Evolutionary conservation across 2,329 filamentous ascomycete genomes (phyloP).

Genomic region (Cryphonectria nitschkei): DNA sequence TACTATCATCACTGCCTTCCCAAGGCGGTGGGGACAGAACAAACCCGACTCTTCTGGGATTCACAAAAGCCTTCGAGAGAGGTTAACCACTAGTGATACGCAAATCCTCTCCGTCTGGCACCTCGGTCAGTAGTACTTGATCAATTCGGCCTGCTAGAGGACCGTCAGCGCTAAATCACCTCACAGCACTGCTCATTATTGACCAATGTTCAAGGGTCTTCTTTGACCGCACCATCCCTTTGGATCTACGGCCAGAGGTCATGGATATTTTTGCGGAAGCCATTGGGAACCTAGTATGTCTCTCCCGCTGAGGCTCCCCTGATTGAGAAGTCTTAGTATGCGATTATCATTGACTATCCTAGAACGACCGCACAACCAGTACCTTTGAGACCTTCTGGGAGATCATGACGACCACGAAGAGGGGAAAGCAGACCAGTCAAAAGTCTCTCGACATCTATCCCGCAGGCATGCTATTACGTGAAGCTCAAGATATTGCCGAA

Average conservation of each 20-base stretch:
- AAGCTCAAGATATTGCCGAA: constrained; percentile 23
- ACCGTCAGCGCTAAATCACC: neutral
- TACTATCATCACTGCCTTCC: constrained; percentile 21
- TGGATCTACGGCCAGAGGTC: constrained; percentile 21
- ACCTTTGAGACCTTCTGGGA: neutral
- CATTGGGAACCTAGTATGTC: neutral
- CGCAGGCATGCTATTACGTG: constrained; percentile 14
- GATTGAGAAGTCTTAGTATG: neutral
- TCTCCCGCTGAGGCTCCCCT: neutral
- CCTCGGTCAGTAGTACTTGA: constrained; percentile 12
- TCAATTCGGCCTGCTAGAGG: too few relatives aligned
- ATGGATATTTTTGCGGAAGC: constrained; percentile 24
- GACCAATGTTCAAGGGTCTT: constrained; percentile 28
- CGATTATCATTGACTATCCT: neutral
- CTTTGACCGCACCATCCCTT: constrained; percentile 22
- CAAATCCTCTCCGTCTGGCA: constrained; percentile 22
- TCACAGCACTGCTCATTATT: constrained; percentile 20
- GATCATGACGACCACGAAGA: neutral
- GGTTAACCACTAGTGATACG: neutral
- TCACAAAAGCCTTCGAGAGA: constrained; percentile 19
- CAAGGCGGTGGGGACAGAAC: constrained; percentile 23
- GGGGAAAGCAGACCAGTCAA: neutral
- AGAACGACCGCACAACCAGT: neutral
- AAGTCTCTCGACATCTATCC: constrained; percentile 13
- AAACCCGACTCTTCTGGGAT: constrained; percentile 26